Conservation (phyloP, 2,329 filamentous ascomycete genomes). For the Microsporum ferrugineum region DNA sequence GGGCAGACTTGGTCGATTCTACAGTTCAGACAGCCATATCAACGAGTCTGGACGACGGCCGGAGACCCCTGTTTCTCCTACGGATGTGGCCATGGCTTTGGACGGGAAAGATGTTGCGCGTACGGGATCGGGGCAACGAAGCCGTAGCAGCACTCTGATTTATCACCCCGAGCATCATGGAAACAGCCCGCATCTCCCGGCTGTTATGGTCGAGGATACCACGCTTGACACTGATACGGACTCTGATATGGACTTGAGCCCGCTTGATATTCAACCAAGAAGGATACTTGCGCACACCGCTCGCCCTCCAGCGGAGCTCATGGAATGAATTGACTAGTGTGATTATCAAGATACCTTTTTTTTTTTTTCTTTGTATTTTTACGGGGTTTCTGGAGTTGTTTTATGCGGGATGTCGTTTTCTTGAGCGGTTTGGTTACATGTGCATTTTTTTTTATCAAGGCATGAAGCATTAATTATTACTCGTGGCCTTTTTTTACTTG, state of each 20-base stretch:
- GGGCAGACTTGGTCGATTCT: slow-evolving; percentile 38
- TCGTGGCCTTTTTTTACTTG: background rate
- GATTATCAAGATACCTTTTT: background rate
- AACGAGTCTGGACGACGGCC: slow-evolving; percentile 18
- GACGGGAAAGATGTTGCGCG: slow-evolving; percentile 9
- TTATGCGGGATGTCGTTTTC: background rate
- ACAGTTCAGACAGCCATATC: slow-evolving; percentile 2
- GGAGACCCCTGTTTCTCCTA: slow-evolving; percentile 13
- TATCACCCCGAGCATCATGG: slow-evolving; percentile 54
- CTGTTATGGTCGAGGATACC: slow-evolving; percentile 54
- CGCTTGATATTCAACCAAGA: slow-evolving; percentile 32
- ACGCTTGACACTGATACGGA: slow-evolving; percentile 35
- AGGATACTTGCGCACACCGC: slow-evolving; percentile 43
- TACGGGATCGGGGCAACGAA: slow-evolving; percentile 25
- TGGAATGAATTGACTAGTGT: slow-evolving; percentile 26
- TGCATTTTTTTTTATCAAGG: background rate
- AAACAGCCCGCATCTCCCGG: slow-evolving; percentile 47
- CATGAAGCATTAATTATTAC: background rate
- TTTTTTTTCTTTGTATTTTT: background rate
- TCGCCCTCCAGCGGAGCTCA: slow-evolving; percentile 46
- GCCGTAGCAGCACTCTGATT: slow-evolving; percentile 48
- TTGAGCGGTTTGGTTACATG: background rate
- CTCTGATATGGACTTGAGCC: slow-evolving; percentile 35
- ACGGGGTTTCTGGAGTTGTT: background rate
- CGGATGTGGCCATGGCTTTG: slow-evolving; percentile 5